Conservation (phyloP, 2,329 filamentous ascomycete genomes). For the Penicillium olsonii region DNA sequence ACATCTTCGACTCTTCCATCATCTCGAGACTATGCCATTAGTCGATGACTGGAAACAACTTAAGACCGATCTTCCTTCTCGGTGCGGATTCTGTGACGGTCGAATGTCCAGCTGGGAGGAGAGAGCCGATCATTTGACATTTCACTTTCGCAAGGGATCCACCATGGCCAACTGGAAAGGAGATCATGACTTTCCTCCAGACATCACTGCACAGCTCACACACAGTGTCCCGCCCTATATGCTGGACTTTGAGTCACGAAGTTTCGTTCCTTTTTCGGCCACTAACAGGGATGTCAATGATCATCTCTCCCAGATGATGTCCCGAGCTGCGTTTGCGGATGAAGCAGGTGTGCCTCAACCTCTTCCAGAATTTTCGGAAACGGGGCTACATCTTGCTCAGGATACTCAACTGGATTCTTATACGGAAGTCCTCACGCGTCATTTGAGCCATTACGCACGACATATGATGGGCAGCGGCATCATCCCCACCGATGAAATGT, state of each 20-base stretch:
- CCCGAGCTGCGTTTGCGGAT: no score
- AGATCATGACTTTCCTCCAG: constrained; percentile 1
- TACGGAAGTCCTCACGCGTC: constrained; percentile 15
- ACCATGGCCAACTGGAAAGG: constrained; percentile 17
- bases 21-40: constrained; percentile 36
- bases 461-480: constrained; percentile 17
- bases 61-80: constrained; percentile 1
- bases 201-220: constrained; percentile 14
- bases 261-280: constrained; percentile 22
- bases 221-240: constrained; percentile 23
- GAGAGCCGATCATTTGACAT: background rate
- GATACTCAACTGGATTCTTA: background rate
- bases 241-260: constrained; percentile 16
- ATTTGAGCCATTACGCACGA: constrained; percentile 20
- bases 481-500: constrained; percentile 25
- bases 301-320: no score
- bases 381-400: no score
- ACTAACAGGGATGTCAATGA: background rate
- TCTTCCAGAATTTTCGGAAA: no score
- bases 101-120: background rate
- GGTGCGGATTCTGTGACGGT: constrained; percentile 16
- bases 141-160: constrained; percentile 14
- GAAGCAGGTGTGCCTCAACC: no score
- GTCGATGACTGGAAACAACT: constrained; percentile 18
- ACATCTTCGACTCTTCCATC: constrained; percentile 54